Conservation (phyloP, 1,284 basidiomycete genomes). For the Marasmius oreades region DNA sequence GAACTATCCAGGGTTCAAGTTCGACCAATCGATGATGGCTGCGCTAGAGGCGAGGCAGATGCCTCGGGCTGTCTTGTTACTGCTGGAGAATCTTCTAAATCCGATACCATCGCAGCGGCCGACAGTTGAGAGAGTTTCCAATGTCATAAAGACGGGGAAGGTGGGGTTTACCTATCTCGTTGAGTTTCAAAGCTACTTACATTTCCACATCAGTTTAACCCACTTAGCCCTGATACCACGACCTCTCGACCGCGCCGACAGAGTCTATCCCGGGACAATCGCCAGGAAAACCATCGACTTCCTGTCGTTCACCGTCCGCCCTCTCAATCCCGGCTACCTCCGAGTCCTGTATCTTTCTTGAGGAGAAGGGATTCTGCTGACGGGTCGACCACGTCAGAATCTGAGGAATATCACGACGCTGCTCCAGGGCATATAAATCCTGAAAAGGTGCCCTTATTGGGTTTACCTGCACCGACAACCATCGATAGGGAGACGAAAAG, state of each 20-base stretch:
- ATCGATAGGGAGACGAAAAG: conserved; percentile 6
- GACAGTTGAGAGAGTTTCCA: conserved; percentile 66
- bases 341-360: background rate
- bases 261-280: background rate
- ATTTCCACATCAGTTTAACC: conserved; percentile 1
- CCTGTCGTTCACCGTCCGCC: background rate
- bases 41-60: conserved; percentile 67
- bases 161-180: background rate
- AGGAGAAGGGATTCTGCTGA: background rate
- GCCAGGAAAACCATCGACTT: background rate
- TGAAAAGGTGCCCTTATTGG: conserved; percentile 20
- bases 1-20: conserved; percentile 75
- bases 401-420: background rate
- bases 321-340: background rate
- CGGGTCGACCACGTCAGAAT: background rate
- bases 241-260: background rate
- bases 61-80: conserved; percentile 62
- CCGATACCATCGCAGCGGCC: conserved; percentile 60
- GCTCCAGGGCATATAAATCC: conserved; percentile 1
- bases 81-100: conserved; percentile 72
- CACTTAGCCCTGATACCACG: conserved; percentile 1
- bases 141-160: conserved; percentile 57
- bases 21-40: conserved; percentile 42
- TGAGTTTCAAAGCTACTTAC: background rate
- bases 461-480: conserved; percentile 16